These are phyloP conservation scores for Ogataea saltuana DNA, from an alignment of 805 yeast genomes.

Conservation along the genomic window DNA sequence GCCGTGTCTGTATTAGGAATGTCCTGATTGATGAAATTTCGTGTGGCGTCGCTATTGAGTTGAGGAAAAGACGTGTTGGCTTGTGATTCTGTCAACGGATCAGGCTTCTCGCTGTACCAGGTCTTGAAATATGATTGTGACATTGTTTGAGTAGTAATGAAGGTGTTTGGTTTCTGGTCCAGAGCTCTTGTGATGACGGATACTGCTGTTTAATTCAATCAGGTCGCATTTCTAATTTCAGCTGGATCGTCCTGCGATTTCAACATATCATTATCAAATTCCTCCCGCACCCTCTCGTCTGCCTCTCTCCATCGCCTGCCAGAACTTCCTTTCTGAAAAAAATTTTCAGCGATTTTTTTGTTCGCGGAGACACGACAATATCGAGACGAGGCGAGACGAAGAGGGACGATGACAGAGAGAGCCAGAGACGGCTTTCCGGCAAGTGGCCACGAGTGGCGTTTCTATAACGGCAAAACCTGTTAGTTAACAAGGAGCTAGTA, in stretches of 20 bases:
- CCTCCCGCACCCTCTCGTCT: background rate
- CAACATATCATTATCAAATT: too few relatives aligned
- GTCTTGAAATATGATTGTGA: constrained; percentile 37
- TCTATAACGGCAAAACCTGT: too few relatives aligned
- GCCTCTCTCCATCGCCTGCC: background rate
- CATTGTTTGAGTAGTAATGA: constrained; percentile 19
- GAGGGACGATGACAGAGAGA: too few relatives aligned
- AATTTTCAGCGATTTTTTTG: constrained; percentile 9
- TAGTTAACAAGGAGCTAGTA: too few relatives aligned
- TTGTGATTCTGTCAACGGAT: constrained; percentile 1
- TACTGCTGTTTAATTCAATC: too few relatives aligned
- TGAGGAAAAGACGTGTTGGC: constrained; percentile 2
- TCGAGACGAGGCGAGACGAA: background rate
- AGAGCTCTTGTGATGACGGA: too few relatives aligned
- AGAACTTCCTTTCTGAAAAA: constrained; percentile 7
- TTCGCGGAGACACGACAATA: constrained; percentile 4
- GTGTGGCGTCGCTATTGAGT: background rate
- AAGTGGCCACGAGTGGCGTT: too few relatives aligned
- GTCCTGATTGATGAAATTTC: background rate
- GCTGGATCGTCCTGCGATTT: too few relatives aligned
- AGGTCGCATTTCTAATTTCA: too few relatives aligned
- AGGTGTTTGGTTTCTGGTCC: too few relatives aligned
- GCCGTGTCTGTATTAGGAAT: background rate
- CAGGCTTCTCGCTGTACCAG: constrained; percentile 23
- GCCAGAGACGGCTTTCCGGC: too few relatives aligned